phyloP scores from a whole-genome alignment of 2,329 filamentous ascomycete genomes.

The Colletotrichum gloeosporioides region DNA sequence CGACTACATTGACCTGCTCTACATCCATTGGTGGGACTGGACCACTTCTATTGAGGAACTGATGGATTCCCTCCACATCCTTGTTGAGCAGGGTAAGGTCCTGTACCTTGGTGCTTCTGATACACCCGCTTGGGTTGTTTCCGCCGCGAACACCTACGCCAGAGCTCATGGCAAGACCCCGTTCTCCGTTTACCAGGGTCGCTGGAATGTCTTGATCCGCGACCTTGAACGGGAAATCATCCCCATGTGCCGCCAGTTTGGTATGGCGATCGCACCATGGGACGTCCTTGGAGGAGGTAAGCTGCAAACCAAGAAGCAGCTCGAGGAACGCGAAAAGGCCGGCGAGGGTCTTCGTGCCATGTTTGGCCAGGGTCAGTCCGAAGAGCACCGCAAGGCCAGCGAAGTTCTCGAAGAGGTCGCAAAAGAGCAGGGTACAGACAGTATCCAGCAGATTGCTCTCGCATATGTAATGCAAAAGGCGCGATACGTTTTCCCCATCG shows the following conservation, averaged over 20 bases:
- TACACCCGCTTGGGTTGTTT: constrained; percentile 45
- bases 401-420: constrained; percentile 66
- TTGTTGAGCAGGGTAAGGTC: constrained; percentile 46
- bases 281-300: constrained; percentile 60
- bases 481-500: constrained; percentile 57
- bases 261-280: constrained; percentile 64
- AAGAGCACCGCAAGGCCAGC: constrained; percentile 57
- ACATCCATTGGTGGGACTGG: constrained; percentile 51
- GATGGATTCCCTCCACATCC: constrained; percentile 45
- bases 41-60: constrained; percentile 46
- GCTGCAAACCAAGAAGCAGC: constrained; percentile 46
- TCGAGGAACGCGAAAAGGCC: constrained; percentile 32
- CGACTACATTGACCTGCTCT: constrained; percentile 49
- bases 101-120: constrained; percentile 47
- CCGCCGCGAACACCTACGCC: constrained; percentile 43
- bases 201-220: constrained; percentile 37
- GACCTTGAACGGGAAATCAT: constrained; percentile 48
- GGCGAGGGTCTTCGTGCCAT: constrained; percentile 45
- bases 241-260: constrained; percentile 44
- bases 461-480: constrained; percentile 58
- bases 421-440: constrained; percentile 55
- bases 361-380: constrained; percentile 40
- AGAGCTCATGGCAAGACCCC: constrained; percentile 36
- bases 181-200: constrained; percentile 45
- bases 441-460: constrained; percentile 64